Evolutionary conservation across 495 filamentous ascomycete genomes (phyloP).

Genomic region (Podospora conica): DNA sequence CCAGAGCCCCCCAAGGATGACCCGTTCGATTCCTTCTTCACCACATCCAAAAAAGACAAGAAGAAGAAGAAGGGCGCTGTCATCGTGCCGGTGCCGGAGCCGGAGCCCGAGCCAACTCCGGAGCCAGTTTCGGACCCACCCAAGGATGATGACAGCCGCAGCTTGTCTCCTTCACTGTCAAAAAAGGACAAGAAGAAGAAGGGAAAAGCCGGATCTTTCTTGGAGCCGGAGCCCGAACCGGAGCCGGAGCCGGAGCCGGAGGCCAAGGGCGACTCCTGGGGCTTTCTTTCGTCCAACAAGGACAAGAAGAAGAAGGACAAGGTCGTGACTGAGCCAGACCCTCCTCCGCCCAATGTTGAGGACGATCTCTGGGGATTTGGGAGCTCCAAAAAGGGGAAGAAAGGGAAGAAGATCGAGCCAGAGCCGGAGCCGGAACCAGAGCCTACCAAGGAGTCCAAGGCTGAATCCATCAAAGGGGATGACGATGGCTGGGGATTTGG

Average conservation of each 20-base stretch:
- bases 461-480: constrained; percentile 1
- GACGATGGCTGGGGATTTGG: constrained; percentile 2
- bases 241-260: constrained; percentile 8
- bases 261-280: constrained; percentile 5
- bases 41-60: constrained; percentile 19
- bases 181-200: constrained; percentile 26
- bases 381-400: background rate
- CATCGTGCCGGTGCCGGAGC: constrained; percentile 12
- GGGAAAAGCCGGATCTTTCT: background rate
- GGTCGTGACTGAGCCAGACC: constrained; percentile 6
- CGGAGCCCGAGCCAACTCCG: constrained; percentile 7
- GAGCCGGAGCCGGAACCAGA: constrained; percentile 12
- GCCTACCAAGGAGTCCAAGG: constrained; percentile 5
- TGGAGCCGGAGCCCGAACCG: constrained; percentile 16
- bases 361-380: constrained; percentile 16
- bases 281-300: background rate
- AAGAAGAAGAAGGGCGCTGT: constrained; percentile 21
- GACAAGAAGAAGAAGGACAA: constrained; percentile 23
- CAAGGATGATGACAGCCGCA: constrained; percentile 18
- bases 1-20: constrained; percentile 13
- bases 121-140: constrained; percentile 26
- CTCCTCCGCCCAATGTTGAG: constrained; percentile 9
- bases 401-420: constrained; percentile 13
- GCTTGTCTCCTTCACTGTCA: background rate
- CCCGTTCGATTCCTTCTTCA: constrained; percentile 7